Evolutionary conservation across 345 rosid genomes (phyloP).

Genomic region (Melaleuca alternifolia): DNA sequence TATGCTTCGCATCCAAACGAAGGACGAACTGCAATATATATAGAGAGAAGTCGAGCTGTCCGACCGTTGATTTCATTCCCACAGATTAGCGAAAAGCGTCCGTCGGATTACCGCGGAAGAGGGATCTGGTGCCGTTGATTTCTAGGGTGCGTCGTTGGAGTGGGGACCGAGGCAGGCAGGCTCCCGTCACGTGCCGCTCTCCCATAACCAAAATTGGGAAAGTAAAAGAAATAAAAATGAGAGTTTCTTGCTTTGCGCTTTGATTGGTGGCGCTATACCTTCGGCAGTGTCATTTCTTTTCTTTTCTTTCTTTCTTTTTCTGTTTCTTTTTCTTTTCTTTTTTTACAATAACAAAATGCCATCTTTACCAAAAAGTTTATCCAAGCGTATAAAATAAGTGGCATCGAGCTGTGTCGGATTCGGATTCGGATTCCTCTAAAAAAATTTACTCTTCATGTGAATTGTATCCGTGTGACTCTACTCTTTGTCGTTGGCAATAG

Average conservation of each 20-base stretch:
- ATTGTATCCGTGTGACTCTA: fast-evolving
- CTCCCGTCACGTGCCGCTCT: background rate
- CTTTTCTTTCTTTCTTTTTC: background rate
- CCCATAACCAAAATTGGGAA: background rate
- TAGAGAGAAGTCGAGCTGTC: background rate
- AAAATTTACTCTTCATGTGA: background rate
- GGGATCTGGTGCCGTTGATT: background rate
- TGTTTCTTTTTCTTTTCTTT: background rate
- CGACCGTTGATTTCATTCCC: background rate
- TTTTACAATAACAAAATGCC: background rate
- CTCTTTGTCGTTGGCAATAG: fast-evolving
- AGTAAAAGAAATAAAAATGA: background rate
- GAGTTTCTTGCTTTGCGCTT: background rate
- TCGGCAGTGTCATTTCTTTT: background rate
- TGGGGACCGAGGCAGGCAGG: background rate
- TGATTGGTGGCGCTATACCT: background rate
- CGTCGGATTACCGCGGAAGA: background rate
- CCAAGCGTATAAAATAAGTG: background rate
- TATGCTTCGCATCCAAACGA: background rate
- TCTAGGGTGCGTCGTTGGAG: background rate
- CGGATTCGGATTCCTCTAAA: background rate
- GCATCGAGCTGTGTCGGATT: fast-evolving
- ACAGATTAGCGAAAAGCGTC: background rate
- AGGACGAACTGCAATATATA: fast-evolving
- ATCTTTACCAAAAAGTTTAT: background rate